phyloP scores from a whole-genome alignment of 2,329 filamentous ascomycete genomes.

The Mollisia scopiformis region DNA sequence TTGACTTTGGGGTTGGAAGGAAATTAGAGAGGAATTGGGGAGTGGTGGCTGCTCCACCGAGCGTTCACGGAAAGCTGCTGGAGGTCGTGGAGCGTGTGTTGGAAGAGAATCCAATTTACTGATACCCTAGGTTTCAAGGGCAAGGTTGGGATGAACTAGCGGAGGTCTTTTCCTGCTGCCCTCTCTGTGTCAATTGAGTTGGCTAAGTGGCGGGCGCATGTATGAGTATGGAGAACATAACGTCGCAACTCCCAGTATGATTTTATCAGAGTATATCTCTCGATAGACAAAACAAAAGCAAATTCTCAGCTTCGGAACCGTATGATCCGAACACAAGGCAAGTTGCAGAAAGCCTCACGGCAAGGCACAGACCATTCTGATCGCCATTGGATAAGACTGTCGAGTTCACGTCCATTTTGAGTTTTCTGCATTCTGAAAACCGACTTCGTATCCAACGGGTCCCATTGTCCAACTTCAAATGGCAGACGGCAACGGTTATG shows the following conservation, averaged over 20 bases:
- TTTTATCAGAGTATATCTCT: too few relatives aligned
- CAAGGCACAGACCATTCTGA: background rate
- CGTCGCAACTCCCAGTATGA: too few relatives aligned
- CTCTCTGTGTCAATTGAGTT: too few relatives aligned
- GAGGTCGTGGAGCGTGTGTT: slow-evolving; percentile 2
- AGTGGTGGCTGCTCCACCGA: slow-evolving; percentile 43
- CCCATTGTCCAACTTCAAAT: background rate
- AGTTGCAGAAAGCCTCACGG: background rate
- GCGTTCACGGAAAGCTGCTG: slow-evolving; percentile 35
- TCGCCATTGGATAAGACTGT: background rate
- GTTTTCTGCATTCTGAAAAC: background rate
- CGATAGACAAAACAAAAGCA: background rate
- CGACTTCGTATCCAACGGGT: background rate
- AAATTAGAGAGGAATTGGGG: slow-evolving; percentile 42
- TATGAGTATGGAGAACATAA: too few relatives aligned
- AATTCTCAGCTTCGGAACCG: background rate
- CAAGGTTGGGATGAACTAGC: background rate
- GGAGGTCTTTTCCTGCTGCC: too few relatives aligned
- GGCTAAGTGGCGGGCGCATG: too few relatives aligned
- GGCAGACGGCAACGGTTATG: background rate
- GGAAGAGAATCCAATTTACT: background rate
- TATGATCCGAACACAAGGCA: background rate
- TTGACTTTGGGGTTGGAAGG: slow-evolving; percentile 50
- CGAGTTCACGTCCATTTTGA: background rate
- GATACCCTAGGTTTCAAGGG: background rate